Conservation (phyloP, 306 rosid species). For the Trichosanthes truncata region DNA sequence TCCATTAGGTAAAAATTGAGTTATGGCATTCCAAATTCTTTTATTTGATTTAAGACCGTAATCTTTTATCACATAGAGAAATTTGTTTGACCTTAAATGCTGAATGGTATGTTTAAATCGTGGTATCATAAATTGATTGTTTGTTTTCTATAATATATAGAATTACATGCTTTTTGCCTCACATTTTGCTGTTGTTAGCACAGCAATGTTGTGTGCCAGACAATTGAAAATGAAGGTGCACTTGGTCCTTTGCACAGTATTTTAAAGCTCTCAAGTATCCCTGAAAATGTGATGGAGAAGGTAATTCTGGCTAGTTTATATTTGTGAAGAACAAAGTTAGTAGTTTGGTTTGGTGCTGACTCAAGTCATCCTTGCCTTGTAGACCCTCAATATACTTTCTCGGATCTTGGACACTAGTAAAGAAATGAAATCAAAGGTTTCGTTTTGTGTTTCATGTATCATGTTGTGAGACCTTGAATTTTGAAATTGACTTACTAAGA, state of each 20-base stretch:
- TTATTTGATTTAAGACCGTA: not conserved
- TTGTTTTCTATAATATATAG: not conserved
- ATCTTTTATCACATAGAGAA: not conserved
- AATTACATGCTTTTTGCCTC: not conserved
- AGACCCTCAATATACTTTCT: conserved; percentile 56
- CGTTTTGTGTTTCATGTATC: conserved; percentile 19
- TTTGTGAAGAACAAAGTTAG: conserved; percentile 4
- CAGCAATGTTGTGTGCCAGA: conserved; percentile 62
- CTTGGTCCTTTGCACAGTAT: conserved; percentile 43
- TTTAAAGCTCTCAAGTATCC: conserved; percentile 35
- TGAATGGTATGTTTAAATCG: not conserved
- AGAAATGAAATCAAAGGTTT: conserved; percentile 75
- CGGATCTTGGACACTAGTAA: conserved; percentile 65
- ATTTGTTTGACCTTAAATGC: not conserved
- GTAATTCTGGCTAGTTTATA: conserved; percentile 25
- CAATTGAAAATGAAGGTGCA: conserved; percentile 61
- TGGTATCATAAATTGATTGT: not conserved
- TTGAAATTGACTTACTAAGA: conserved; percentile 26
- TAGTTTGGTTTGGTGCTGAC: conserved; percentile 17
- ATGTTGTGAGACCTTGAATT: conserved; percentile 13
- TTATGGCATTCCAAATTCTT: not conserved
- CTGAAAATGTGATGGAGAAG: conserved; percentile 46
- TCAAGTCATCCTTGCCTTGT: conserved; percentile 27
- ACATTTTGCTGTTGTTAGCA: conserved; percentile 20
- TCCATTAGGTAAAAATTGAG: conserved; percentile 49